Evolutionary conservation across 148 eudicot genomes (phyloP).

Genomic region (Rhododendron ovatum): DNA sequence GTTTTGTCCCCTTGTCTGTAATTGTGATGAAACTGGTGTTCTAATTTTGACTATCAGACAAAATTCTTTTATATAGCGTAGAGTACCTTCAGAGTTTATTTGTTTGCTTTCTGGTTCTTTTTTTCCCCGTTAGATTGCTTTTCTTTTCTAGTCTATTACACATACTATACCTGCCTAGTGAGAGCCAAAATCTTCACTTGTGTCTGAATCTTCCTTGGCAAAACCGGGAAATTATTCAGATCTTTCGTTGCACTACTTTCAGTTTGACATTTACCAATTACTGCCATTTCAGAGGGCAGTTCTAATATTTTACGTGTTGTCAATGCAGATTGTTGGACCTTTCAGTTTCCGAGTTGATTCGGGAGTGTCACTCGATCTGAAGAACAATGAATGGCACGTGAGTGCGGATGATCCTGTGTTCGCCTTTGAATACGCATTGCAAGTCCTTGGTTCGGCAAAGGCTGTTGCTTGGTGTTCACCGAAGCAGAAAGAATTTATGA

Average conservation of each 20-base stretch:
- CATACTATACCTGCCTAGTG: background rate
- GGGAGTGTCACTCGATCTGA: slow-evolving; percentile 44
- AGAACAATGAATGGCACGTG: slow-evolving; percentile 36
- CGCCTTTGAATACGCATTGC: slow-evolving; percentile 80
- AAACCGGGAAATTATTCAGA: background rate
- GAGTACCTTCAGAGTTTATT: background rate
- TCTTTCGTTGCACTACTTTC: background rate
- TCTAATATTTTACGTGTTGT: background rate
- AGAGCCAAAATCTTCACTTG: background rate
- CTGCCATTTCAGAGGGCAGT: background rate
- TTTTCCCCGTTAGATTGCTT: background rate
- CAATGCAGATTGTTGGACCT: slow-evolving; percentile 80
- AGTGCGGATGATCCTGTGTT: slow-evolving; percentile 55
- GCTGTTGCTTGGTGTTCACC: slow-evolving; percentile 91
- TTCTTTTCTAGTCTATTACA: background rate
- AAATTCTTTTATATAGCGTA: background rate
- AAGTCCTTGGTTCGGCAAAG: slow-evolving; percentile 80
- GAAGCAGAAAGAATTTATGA: slow-evolving; percentile 71
- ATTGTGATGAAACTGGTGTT: background rate
- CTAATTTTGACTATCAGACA: background rate
- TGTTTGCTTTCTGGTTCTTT: background rate
- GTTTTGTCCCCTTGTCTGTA: background rate
- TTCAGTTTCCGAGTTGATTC: slow-evolving; percentile 82
- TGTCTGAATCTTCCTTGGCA: background rate
- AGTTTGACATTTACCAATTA: background rate